Conservation (phyloP, 2,329 filamentous ascomycete species). For the Orbilia oligospora region DNA sequence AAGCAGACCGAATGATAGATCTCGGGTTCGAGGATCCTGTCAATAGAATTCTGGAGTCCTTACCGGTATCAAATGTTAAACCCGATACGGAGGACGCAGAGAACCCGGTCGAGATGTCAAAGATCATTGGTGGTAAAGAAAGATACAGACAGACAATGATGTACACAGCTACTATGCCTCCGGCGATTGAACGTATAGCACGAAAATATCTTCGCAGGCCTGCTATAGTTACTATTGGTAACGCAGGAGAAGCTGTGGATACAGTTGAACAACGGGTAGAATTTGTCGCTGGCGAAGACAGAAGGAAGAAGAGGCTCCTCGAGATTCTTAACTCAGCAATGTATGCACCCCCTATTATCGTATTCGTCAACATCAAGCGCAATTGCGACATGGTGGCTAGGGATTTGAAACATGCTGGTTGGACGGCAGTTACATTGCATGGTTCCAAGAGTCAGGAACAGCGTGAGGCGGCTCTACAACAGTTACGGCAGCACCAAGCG, state of each 20-base stretch:
- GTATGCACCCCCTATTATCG: slow-evolving; percentile 91
- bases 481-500: slow-evolving; percentile 83
- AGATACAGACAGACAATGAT: slow-evolving; percentile 99
- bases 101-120: slow-evolving; percentile 85
- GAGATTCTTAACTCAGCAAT: slow-evolving; percentile 87
- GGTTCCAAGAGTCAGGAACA: slow-evolving; percentile 98
- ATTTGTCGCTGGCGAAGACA: slow-evolving; percentile 90
- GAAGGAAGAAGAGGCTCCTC: slow-evolving; percentile 93
- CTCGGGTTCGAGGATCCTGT: slow-evolving; percentile 97
- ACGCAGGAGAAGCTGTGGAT: slow-evolving; percentile 93
- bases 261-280: slow-evolving; percentile 98
- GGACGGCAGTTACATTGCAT: slow-evolving; percentile 89
- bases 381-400: slow-evolving; percentile 96
- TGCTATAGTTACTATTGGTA: slow-evolving; percentile 94
- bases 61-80: slow-evolving; percentile 94
- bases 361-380: slow-evolving; percentile 99
- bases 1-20: slow-evolving; percentile 99
- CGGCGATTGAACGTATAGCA: slow-evolving; percentile 93
- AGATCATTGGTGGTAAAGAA: slow-evolving; percentile 80
- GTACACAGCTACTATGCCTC: slow-evolving; percentile 99
- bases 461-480: slow-evolving; percentile 89
- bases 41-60: slow-evolving; percentile 95
- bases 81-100: slow-evolving; percentile 94
- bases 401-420: slow-evolving; percentile 95
- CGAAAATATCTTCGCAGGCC: slow-evolving; percentile 94